Evolutionary conservation across 306 rosid genomes (phyloP).

Genomic region (Bauhinia variegata): DNA sequence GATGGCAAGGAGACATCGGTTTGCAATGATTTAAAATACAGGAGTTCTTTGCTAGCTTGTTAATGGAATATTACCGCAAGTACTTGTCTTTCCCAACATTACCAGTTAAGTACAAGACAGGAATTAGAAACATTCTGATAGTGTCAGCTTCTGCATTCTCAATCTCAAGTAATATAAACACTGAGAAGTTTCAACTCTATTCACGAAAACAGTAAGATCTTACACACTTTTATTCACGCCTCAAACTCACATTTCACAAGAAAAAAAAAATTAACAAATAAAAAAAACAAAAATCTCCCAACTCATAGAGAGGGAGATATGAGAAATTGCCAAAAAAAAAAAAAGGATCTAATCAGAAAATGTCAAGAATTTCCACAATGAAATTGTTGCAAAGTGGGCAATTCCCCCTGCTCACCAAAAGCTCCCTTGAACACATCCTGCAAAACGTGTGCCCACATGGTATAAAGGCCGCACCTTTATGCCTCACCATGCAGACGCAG

Average conservation of each 20-base stretch:
- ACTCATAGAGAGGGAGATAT: constrained; percentile 2
- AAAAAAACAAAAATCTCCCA: background rate
- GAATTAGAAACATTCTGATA: no score
- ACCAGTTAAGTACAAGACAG: no score
- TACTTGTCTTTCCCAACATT: no score
- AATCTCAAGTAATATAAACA: no score
- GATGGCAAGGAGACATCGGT: constrained; percentile 20
- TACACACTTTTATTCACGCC: background rate
- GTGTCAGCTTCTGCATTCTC: no score
- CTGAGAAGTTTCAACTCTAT: no score
- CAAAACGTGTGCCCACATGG: constrained; percentile 85
- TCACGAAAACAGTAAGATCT: background rate
- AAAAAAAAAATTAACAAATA: background rate
- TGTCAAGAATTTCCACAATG: constrained; percentile 75
- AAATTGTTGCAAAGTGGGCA: constrained; percentile 84
- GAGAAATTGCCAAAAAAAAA: background rate
- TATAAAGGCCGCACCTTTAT: constrained; percentile 60
- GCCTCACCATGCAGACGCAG: constrained; percentile 87
- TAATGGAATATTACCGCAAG: constrained; percentile 14
- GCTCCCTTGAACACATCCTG: constrained; percentile 85
- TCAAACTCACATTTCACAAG: background rate
- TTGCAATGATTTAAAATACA: constrained; percentile 39
- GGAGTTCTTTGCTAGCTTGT: background rate
- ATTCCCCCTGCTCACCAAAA: constrained; percentile 66
- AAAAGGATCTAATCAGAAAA: constrained; percentile 47